phyloP scores from a whole-genome alignment of 1,284 basidiomycete genomes.

The Schizophyllum commune region DNA sequence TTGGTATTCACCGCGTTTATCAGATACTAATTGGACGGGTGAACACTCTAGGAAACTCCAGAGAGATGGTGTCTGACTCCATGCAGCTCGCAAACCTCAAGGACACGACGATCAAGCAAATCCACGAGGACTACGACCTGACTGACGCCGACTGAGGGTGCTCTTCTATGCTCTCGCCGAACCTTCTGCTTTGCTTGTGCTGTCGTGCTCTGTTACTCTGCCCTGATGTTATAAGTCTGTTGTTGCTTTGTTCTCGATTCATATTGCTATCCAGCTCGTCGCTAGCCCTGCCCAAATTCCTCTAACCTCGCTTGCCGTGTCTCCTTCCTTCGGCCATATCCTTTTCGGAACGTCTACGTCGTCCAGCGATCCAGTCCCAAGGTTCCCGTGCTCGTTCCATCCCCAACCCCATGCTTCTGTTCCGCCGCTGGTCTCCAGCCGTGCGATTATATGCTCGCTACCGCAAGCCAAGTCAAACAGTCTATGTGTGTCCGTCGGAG shows the following conservation, averaged over 20 bases:
- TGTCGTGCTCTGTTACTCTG: background rate
- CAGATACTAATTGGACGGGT: constrained; percentile 57
- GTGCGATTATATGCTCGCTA: constrained; percentile 72
- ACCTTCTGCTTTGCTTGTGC: background rate
- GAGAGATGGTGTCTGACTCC: too few species aligned
- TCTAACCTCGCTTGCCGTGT: background rate
- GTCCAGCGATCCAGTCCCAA: constrained; percentile 56
- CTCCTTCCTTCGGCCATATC: constrained; percentile 38
- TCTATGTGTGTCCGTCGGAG: constrained; percentile 19
- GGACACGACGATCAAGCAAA: constrained; percentile 57
- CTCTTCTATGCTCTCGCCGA: background rate
- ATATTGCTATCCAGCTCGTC: constrained; percentile 11
- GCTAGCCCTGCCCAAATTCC: constrained; percentile 11
- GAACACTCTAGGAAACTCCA: too few species aligned
- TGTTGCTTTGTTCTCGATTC: background rate
- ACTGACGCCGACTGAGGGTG: constrained; percentile 30
- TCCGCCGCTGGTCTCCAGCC: constrained; percentile 18
- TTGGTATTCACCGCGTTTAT: constrained; percentile 1
- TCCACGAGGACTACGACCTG: constrained; percentile 66
- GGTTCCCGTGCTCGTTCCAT: constrained; percentile 95
- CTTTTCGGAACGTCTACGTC: constrained; percentile 42
- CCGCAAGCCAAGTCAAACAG: constrained; percentile 43
- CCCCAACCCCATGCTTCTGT: constrained; percentile 76
- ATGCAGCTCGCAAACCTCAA: constrained; percentile 55
- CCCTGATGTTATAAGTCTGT: background rate